Conservation (phyloP, 345 rosid species). For the Turnera subulata region DNA sequence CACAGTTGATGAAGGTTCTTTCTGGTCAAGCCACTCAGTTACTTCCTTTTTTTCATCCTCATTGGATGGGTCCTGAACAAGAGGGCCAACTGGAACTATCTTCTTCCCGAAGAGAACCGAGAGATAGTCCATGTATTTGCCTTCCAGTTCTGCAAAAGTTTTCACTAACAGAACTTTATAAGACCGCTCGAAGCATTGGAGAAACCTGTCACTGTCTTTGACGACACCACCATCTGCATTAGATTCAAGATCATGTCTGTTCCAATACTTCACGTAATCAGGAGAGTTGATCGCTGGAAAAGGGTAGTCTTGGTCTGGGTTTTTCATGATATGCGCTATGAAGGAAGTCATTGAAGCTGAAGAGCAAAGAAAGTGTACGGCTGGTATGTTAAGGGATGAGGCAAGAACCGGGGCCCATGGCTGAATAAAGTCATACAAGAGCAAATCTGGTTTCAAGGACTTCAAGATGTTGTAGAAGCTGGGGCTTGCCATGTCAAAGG, state of each 20-base stretch:
- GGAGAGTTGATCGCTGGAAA: too few species aligned
- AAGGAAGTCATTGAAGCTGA: too few species aligned
- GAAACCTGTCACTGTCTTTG: slow-evolving; percentile 2
- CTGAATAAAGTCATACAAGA: slow-evolving; percentile 31
- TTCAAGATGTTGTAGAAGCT: slow-evolving; percentile 19
- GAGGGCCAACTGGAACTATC: slow-evolving; percentile 24
- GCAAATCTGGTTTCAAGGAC: slow-evolving; percentile 21
- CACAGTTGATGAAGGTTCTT: slow-evolving; percentile 15
- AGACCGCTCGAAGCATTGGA: slow-evolving; percentile 13
- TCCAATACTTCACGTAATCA: too few species aligned
- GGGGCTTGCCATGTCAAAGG: slow-evolving; percentile 27
- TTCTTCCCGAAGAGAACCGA: slow-evolving; percentile 14
- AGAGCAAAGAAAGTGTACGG: too few species aligned
- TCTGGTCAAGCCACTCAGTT: slow-evolving; percentile 26
- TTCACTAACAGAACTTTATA: slow-evolving; percentile 18
- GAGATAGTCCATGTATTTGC: slow-evolving; percentile 26
- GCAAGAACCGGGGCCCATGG: slow-evolving; percentile 37
- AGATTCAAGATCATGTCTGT: too few species aligned
- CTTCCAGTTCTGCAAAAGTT: slow-evolving; percentile 27
- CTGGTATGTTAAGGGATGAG: slow-evolving; percentile 21
- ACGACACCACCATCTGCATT: too few species aligned
- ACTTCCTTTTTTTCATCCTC: slow-evolving; percentile 8
- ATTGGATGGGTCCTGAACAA: slow-evolving; percentile 22
- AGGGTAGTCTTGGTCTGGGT: too few species aligned
- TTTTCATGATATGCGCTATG: too few species aligned